Evolutionary conservation across 805 yeast species (phyloP), one percentile per base, ranked within the genome.

Genomic region (Wickerhamomyces subpelliculosus): DNA sequence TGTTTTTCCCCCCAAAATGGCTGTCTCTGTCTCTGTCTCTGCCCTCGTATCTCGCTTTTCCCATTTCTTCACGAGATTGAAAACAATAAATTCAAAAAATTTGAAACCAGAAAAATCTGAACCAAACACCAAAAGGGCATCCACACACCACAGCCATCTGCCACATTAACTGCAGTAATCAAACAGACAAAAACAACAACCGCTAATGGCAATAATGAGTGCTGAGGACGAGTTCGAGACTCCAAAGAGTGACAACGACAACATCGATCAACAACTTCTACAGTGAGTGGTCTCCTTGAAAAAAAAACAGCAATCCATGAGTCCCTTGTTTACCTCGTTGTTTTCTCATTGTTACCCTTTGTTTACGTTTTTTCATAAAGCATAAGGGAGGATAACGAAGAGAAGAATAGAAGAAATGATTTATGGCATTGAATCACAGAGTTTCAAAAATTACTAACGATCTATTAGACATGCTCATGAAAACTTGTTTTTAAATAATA

Each of bases 401-500:
- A n/a, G n/a, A n/a, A n/a, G n/a, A n/a, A n/a, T n/a, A n/a, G n/a
- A n/a, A n/a, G n/a, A n/a, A n/a, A n/a, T n/a, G n/a, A n/a, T n/a
- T n/a, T n/a, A n/a, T n/a, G n/a, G n/a, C n/a, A n/a, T n/a, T n/a
- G n/a, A n/a, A 16, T 13, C 31, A 28, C 8, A 22, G 24, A 8
- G 24, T 10, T 22, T 10, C 24, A 26, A 26, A 26, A 26, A 26
- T 6, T 5, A 28, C 19, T 28, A 22, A 23, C 34, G 19, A 26
- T 19, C 13, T 12, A 23, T 17, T 18, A 34, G 30, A 12, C 32
- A 34, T 14, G 7, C 26, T 10, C 23, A 11, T 20, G 9, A 8
- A 14, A 18, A 24, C 8, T 8, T 43, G 2, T 45, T 45, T 21
- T n/a, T 33, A 10, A 35, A 39, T 17, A 35, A 14, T 14, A 21